phyloP scores from a whole-genome alignment of 371 early-diverging fungal species.

The Caulochytrium protostelioides region DNA sequence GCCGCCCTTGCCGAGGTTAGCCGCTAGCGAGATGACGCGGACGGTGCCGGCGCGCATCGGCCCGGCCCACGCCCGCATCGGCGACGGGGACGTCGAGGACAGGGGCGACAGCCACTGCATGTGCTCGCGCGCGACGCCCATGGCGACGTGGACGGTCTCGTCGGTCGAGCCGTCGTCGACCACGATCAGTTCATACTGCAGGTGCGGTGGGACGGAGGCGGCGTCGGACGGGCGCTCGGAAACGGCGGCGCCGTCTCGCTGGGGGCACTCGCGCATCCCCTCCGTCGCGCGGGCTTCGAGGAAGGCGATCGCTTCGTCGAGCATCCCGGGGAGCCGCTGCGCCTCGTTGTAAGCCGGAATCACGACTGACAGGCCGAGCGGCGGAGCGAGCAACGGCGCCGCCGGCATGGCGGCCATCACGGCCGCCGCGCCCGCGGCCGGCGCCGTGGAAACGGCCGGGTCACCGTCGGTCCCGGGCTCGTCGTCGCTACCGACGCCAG shows the following conservation, averaged over 20 bases:
- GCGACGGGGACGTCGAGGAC: no score
- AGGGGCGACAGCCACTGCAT: no score
- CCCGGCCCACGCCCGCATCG: slow-evolving; percentile 3
- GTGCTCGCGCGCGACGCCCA: slow-evolving; percentile 36
- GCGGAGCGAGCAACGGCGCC: no score
- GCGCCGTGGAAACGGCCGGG: no score
- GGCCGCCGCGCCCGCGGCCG: no score
- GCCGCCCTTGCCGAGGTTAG: slow-evolving; percentile 84
- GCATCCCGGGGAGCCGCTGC: slow-evolving; percentile 55
- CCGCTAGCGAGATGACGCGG: slow-evolving; percentile 48
- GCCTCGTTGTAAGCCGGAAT: slow-evolving; percentile 85
- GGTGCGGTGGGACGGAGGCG: no score
- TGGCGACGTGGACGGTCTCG: slow-evolving; percentile 41
- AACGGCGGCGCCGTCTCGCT: background rate
- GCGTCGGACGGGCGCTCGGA: slow-evolving; percentile 13
- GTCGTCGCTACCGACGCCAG: no score
- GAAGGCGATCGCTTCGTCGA: slow-evolving; percentile 50
- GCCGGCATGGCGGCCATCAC: no score
- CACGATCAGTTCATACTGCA: slow-evolving; percentile 61
- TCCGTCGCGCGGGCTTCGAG: slow-evolving; percentile 21
- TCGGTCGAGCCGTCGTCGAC: slow-evolving; percentile 81
- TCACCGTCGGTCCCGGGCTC: no score
- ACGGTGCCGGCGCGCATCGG: slow-evolving; percentile 16
- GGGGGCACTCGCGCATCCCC: background rate
- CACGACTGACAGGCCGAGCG: slow-evolving; percentile 53